Evolutionary conservation across 2,329 filamentous ascomycete species (phyloP).

Genomic region (Aspergillus floridensis): DNA sequence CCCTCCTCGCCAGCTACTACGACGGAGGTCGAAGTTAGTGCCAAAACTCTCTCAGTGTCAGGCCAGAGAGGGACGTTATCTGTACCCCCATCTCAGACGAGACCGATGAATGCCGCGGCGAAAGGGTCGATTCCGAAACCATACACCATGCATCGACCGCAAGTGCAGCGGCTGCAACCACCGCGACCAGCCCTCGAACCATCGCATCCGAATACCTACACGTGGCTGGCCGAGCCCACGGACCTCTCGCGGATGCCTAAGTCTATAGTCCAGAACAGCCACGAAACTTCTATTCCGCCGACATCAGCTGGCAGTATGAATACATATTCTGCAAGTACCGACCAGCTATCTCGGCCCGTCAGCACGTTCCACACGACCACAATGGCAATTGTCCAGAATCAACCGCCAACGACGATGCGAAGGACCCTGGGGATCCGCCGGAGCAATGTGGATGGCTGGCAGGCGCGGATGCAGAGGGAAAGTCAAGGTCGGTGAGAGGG

Average conservation of each 20-base stretch:
- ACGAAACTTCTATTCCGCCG: not conserved
- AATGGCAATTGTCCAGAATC: constrained; percentile 36
- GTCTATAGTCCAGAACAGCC: constrained; percentile 12
- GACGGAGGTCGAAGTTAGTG: constrained; percentile 14
- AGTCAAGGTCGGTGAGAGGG: constrained; percentile 15
- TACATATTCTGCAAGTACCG: constrained; percentile 24
- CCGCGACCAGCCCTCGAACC: constrained; percentile 34
- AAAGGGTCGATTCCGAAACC: constrained; percentile 20
- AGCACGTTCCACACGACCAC: constrained; percentile 41
- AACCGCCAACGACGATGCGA: constrained; percentile 22
- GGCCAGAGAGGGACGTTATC: constrained; percentile 10
- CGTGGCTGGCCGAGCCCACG: constrained; percentile 33
- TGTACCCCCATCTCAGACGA: constrained; percentile 5
- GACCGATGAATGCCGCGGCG: constrained; percentile 11
- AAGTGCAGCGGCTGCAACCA: constrained; percentile 30
- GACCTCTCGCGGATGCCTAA: constrained; percentile 17
- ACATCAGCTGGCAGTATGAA: constrained; percentile 15
- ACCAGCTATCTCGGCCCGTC: constrained; percentile 26
- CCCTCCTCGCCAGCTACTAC: constrained; percentile 19
- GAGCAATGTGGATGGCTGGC: constrained; percentile 43
- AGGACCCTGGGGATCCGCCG: constrained; percentile 45
- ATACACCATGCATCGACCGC: constrained; percentile 31
- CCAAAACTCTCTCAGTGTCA: constrained; percentile 1
- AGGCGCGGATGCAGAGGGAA: constrained; percentile 37
- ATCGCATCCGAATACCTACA: constrained; percentile 32